These are phyloP conservation scores for Paecilomyces variotii DNA, from an alignment of 2,329 filamentous ascomycete species.

Conservation along the genomic window DNA sequence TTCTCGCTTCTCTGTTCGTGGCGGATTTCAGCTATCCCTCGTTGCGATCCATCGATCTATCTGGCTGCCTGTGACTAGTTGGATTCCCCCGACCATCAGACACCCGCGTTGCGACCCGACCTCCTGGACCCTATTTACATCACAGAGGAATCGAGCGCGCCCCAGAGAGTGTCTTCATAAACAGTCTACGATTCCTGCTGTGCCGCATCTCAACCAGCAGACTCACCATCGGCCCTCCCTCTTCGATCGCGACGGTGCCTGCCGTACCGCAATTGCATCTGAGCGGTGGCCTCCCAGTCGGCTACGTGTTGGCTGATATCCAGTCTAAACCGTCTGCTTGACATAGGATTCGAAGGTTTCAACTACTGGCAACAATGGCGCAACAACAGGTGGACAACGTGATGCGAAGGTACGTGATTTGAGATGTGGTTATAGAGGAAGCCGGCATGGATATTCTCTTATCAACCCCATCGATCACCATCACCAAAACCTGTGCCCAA, in stretches of 20 bases:
- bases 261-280: neutral
- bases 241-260: neutral
- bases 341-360: neutral
- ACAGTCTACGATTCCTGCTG: neutral
- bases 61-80: neutral
- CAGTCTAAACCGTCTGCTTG: conserved; percentile 2
- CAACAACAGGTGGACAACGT: conserved; percentile 35
- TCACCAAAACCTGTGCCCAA: neutral
- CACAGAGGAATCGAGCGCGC: neutral
- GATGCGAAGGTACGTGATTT: conserved; percentile 49
- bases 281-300: neutral
- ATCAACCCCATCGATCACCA: neutral
- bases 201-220: neutral
- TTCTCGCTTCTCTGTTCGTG: neutral
- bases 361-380: conserved; percentile 23
- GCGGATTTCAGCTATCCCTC: neutral
- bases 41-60: neutral
- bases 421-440: neutral
- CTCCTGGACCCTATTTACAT: neutral
- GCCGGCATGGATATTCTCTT: neutral
- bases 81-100: neutral
- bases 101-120: neutral
- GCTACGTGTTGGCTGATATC: neutral
- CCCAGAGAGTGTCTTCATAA: neutral
- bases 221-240: neutral